Evolutionary conservation across 495 filamentous ascomycete species (phyloP).

Genomic region (Bathelium albidoporum): DNA sequence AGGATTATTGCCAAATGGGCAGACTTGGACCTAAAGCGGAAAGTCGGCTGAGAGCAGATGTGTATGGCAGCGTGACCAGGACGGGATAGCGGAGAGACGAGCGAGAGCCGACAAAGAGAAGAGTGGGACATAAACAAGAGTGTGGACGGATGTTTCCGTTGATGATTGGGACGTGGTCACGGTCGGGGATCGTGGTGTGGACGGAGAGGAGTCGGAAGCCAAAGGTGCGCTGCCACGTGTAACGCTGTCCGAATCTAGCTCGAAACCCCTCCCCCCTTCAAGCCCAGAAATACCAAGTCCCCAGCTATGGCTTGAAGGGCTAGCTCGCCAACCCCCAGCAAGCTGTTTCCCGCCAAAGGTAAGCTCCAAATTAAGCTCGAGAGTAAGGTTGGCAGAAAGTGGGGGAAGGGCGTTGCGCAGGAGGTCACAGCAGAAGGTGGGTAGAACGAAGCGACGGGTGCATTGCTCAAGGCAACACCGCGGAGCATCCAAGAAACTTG

Average conservation of each 20-base stretch:
- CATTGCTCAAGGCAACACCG: not conserved
- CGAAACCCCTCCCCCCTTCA: not conserved
- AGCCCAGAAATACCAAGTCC: not conserved
- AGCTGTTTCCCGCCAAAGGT: not conserved
- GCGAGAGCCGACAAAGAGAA: not conserved
- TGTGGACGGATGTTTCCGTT: not conserved
- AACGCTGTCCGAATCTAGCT: not conserved
- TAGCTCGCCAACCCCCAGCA: not conserved
- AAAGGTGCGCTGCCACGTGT: conserved; percentile 1
- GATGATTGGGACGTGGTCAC: not conserved
- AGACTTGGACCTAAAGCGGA: not conserved
- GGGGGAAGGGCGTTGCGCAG: not conserved
- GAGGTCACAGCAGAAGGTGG: not conserved
- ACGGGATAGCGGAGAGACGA: not conserved
- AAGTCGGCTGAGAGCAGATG: not conserved
- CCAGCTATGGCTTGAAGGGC: not conserved
- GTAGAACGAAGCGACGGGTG: not conserved
- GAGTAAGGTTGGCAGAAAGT: not conserved
- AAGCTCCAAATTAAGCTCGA: not conserved
- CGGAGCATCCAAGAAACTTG: too few relatives aligned
- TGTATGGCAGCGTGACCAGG: not conserved
- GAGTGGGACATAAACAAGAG: not conserved
- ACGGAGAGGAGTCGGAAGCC: not conserved
- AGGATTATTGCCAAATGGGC: not conserved
- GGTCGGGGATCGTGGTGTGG: not conserved